Conservation (phyloP, 2,329 filamentous ascomycete genomes). For the Monosporascus cannonballus region DNA sequence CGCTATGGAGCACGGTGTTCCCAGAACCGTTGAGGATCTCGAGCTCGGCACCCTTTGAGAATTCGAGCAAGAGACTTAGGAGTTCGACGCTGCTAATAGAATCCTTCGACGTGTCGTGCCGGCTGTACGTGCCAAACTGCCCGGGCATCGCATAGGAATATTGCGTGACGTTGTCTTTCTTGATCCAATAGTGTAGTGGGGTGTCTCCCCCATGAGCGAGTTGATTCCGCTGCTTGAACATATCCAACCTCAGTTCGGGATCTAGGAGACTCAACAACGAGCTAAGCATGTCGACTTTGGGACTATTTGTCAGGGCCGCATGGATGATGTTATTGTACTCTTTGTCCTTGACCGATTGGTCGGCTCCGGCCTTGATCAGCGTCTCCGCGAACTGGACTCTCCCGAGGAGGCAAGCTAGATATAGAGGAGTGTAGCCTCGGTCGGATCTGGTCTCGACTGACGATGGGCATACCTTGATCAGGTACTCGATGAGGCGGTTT, state of each 20-base stretch:
- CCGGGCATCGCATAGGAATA: background rate
- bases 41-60: constrained; percentile 50
- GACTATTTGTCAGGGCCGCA: constrained; percentile 33
- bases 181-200: constrained; percentile 58
- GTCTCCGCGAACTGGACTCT: constrained; percentile 49
- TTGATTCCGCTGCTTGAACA: constrained; percentile 54
- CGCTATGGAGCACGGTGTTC: constrained; percentile 58
- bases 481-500: constrained; percentile 55
- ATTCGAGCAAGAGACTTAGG: constrained; percentile 44
- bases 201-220: constrained; percentile 49
- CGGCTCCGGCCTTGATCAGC: constrained; percentile 62
- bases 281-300: constrained; percentile 31
- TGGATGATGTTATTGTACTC: constrained; percentile 65
- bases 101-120: constrained; percentile 11
- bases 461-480: constrained; percentile 56
- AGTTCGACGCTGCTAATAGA: constrained; percentile 30
- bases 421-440: constrained; percentile 59
- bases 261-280: constrained; percentile 54
- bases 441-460: constrained; percentile 56
- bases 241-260: constrained; percentile 44
- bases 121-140: background rate
- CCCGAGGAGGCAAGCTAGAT: constrained; percentile 56
- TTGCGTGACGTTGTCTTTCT: constrained; percentile 10
- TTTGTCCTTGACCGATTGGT: constrained; percentile 59
- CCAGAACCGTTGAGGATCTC: constrained; percentile 58